Evolutionary conservation across 2,329 filamentous ascomycete genomes (phyloP), one percentile per base, ranked within the genome.

Genomic region (Fusarium brachygibbosum): DNA sequence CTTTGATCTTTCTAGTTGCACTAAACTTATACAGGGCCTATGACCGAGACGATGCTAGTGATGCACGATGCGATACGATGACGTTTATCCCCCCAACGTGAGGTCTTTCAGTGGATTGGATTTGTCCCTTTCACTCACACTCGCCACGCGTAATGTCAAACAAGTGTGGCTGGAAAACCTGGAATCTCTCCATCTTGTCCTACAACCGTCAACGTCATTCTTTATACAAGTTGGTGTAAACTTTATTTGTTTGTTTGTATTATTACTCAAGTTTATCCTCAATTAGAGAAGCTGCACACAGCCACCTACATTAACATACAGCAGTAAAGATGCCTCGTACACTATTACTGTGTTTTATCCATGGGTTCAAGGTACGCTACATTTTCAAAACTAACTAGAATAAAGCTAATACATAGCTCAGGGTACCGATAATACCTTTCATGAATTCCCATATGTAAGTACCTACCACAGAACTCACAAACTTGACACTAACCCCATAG

Each of bases 361-460:
- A 93, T 77, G 91, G 91, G 46, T 93, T 93, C 84, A 91, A 91
- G 35, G 67, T 70, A 6, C 4, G 28, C 2, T 10, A n/a, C 6
- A 41, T 11, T 1, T 17, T 2, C 25, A 17, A 1, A 25, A 3
- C 1, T 1, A 8, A 2, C 10, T 9, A 16, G 23, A 9, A 5
- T 19, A 7, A 2, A 13, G 11, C 8, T 45, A 12, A 35, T 46
- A 19, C 28, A 38, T 14, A 1, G 2, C n/a, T 13, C 10, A 91
- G 86, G 91, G 91, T 41, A 85, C 85, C 70, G 90, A 93, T 69
- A 83, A 91, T 75, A 93, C 91, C 19, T 93, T 93, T 74, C 83
- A 85, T 45, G 83, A 84, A 5, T 93, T 93, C 70, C 91, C 91
- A 1, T 80, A 85, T 64, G 81, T 82, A 50, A 44, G 74, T 66